These are phyloP conservation scores for Aspergillus carlsbadensis DNA, from an alignment of 495 filamentous ascomycete species.

Conservation along the genomic window DNA sequence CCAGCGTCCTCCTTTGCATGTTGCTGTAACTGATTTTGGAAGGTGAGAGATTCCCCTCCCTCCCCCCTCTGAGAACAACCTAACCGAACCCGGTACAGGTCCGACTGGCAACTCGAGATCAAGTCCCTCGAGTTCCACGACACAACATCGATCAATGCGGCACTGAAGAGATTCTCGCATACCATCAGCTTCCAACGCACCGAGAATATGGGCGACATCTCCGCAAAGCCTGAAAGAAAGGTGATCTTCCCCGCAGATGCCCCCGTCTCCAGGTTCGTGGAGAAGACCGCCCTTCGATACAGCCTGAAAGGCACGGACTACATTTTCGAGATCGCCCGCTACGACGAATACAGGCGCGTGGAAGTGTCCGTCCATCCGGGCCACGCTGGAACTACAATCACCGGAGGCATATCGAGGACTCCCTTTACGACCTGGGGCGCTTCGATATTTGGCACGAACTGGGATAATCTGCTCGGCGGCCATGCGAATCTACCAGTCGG, in stretches of 20 bases:
- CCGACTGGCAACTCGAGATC: slow-evolving; percentile 42
- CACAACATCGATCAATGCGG: slow-evolving; percentile 21
- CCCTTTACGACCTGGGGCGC: slow-evolving; percentile 42
- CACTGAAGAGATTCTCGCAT: slow-evolving; percentile 28
- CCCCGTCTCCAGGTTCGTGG: slow-evolving; percentile 35
- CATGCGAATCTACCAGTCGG: slow-evolving; percentile 32
- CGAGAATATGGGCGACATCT: slow-evolving; percentile 19
- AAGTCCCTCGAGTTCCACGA: slow-evolving; percentile 34
- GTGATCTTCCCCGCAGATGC: slow-evolving; percentile 22
- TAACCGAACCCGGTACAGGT: slow-evolving; percentile 22
- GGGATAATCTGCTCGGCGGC: slow-evolving; percentile 44
- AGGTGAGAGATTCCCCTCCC: slow-evolving; percentile 25
- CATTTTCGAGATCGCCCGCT: slow-evolving; percentile 55
- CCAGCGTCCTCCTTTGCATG: slow-evolving; percentile 29
- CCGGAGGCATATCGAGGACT: slow-evolving; percentile 19
- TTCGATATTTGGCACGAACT: slow-evolving; percentile 48
- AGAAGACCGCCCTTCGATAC: slow-evolving; percentile 52
- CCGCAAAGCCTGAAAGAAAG: slow-evolving; percentile 23
- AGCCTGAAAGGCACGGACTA: slow-evolving; percentile 47
- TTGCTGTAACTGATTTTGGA: slow-evolving; percentile 35
- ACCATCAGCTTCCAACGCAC: slow-evolving; percentile 22
- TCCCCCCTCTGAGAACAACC: not conserved
- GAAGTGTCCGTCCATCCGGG: not conserved
- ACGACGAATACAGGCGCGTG: slow-evolving; percentile 47
- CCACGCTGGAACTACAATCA: slow-evolving; percentile 4